Conservation (phyloP, 805 yeast genomes). For the Saturnispora hagleri region DNA sequence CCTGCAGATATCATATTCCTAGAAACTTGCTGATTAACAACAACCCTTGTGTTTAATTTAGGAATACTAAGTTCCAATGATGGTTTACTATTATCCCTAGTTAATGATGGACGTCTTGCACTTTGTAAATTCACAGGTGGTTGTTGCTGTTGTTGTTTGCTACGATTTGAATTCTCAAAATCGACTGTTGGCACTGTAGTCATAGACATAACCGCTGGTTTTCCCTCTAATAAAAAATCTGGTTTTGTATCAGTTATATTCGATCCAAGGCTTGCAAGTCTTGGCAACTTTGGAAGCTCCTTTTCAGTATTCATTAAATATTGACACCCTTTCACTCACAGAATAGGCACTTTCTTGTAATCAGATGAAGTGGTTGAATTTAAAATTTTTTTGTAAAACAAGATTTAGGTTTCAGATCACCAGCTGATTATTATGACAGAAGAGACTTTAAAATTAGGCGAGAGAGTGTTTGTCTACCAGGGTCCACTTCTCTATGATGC, state of each 20-base stretch:
- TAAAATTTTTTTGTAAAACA: background rate
- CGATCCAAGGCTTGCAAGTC: background rate
- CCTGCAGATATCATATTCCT: conserved; percentile 11
- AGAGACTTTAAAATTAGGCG: conserved; percentile 14
- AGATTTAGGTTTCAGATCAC: background rate
- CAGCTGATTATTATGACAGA: background rate
- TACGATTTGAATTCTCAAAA: background rate
- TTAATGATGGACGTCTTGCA: background rate
- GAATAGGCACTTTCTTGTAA: background rate
- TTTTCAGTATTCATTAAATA: background rate
- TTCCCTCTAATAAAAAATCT: background rate
- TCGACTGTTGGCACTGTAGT: background rate
- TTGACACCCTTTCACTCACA: background rate
- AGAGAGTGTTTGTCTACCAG: conserved; percentile 67
- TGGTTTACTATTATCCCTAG: background rate
- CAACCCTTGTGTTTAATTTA: conserved; percentile 1
- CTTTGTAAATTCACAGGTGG: background rate
- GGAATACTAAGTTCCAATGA: background rate
- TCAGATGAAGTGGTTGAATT: background rate
- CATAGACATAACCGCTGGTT: background rate
- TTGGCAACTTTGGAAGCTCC: background rate
- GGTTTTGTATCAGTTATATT: background rate
- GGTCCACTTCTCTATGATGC: conserved; percentile 91
- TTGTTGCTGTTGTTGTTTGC: background rate
- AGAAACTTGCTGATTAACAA: conserved; percentile 9